Evolutionary conservation across 2,329 filamentous ascomycete species (phyloP).

Genomic region (Colletotrichum melonis): DNA sequence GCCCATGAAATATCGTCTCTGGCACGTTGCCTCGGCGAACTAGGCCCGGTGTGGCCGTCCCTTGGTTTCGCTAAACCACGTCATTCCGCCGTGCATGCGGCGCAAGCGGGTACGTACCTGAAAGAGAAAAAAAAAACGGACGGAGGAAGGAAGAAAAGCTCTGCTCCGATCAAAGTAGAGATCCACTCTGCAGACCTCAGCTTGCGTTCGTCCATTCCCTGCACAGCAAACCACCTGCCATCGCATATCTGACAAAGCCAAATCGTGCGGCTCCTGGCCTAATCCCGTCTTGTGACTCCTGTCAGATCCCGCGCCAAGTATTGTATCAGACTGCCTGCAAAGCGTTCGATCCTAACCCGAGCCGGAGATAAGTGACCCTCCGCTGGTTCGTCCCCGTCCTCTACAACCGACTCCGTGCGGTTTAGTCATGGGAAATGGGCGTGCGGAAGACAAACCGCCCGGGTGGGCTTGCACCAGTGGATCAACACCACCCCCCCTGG

Average conservation of each 20-base stretch:
- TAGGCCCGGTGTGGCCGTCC: conserved; percentile 11
- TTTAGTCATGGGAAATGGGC: conserved; percentile 20
- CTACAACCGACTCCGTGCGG: conserved; percentile 6
- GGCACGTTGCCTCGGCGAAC: conserved; percentile 19
- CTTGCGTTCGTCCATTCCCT: conserved; percentile 18
- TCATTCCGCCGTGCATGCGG: conserved; percentile 20
- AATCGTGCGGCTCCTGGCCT: neutral
- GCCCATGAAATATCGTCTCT: conserved; percentile 5
- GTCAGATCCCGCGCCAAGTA: neutral
- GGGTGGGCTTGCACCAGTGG: conserved; percentile 20
- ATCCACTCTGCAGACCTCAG: neutral
- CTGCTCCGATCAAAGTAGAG: neutral
- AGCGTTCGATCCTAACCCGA: neutral
- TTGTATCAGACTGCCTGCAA: neutral
- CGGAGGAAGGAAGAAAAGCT: neutral
- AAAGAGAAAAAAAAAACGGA: neutral
- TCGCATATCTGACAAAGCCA: conserved; percentile 19
- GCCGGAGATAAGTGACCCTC: conserved; percentile 27
- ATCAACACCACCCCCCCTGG: conserved; percentile 14
- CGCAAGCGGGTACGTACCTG: conserved; percentile 13
- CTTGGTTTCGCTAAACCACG: conserved; percentile 5
- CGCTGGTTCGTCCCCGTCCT: conserved; percentile 7
- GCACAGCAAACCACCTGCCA: conserved; percentile 11
- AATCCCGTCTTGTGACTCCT: neutral
- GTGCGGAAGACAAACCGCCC: conserved; percentile 26